Evolutionary conservation across 306 rosid genomes (phyloP).

Genomic region (Cucurbita moschata): DNA sequence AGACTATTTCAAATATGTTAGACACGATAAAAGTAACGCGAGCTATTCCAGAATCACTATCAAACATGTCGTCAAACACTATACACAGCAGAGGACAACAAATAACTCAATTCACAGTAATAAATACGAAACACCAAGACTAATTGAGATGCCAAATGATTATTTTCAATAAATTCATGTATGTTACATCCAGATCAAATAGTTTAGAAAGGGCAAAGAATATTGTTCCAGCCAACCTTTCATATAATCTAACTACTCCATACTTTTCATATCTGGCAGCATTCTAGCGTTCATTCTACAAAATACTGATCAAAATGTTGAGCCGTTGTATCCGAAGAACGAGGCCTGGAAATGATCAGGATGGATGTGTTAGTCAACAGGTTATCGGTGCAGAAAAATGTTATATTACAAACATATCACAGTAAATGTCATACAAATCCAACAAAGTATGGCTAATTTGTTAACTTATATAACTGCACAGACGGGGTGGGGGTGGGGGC

Average conservation of each 20-base stretch:
- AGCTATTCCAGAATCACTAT: too few species aligned
- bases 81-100: too few species aligned
- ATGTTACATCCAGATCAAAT: not conserved
- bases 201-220: not conserved
- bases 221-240: not conserved
- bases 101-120: too few species aligned
- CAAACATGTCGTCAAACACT: too few species aligned
- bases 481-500: not conserved
- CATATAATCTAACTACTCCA: not conserved
- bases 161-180: not conserved
- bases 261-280: not conserved
- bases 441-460: not conserved
- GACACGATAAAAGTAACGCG: too few species aligned
- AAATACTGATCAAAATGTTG: constrained; percentile 48
- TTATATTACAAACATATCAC: not conserved
- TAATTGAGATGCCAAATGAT: too few species aligned
- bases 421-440: not conserved
- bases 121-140: not conserved
- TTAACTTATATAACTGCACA: too few species aligned
- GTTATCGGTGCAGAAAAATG: not conserved
- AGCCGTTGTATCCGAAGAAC: constrained; percentile 76
- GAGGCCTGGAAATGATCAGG: constrained; percentile 43
- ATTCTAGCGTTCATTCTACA: not conserved
- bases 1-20: too few species aligned
- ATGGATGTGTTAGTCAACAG: not conserved